Base-by-base conservation (phyloP, 257 asterid genomes). In the Solanum phureja region DNA sequence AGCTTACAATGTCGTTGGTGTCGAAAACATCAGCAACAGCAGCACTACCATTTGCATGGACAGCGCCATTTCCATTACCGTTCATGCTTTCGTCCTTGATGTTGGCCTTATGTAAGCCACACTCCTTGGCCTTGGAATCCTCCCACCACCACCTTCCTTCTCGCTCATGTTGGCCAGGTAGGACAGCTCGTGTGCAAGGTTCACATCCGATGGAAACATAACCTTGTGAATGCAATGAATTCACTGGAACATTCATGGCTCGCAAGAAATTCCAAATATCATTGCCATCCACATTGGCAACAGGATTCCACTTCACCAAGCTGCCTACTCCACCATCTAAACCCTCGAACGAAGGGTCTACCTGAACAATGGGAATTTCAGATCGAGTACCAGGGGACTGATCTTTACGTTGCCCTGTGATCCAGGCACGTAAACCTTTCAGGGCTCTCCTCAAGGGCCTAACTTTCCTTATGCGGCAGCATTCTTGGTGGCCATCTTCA, bases 131-230 rank as follows among this genome's bases (percentile, higher is more conserved):
- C 91, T 90, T 93, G 68, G 99, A 96, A 86, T 95, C 99, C 86
- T 96, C 98, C 98, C 99, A 96, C 98, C 99, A 95, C 98, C 99
- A 96, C 91, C 98, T 89, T 38, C 99, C 98, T 89, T 96, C 98
- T 3, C 98, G 90, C 93, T 96, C 99, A 21, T 96, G 99, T 76
- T 95, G 97, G 13, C 98, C 96, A 0, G 99, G 99, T 6, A 96
- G 91, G 8, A 96, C 95, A 0, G 98, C 88, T 79, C 97, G 87
- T 2, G 98, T 96, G 94, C 99, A 96, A 0, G 99, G 99, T 56
- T 96, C 97, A 42, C 98, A 96, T n/a, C 98, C 98, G 10, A 96
- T 93, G 7, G 98, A 94, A 62, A 96, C 82, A 82, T 93, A 96
- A 0, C 98, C 98, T 89, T 93, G 91, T 0, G 93, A 88, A 12